Conservation (phyloP, 1,284 basidiomycete genomes). For the Neonothopanus nambi region DNA sequence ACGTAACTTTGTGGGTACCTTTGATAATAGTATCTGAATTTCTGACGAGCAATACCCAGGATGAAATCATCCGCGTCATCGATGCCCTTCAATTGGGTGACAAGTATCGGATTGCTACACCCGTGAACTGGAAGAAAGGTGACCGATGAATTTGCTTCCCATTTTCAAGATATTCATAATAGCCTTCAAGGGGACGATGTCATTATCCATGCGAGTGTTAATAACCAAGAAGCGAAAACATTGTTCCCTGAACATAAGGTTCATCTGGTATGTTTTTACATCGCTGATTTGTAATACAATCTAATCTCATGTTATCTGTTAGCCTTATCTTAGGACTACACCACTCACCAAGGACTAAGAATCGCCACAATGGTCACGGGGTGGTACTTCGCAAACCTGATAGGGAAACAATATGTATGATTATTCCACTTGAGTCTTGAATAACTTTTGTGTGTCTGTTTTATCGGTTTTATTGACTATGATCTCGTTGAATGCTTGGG, state of each 20-base stretch:
- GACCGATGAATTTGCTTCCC: conserved; percentile 54
- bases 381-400: no score
- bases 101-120: conserved; percentile 82
- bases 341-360: conserved; percentile 37
- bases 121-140: conserved; percentile 94
- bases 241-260: conserved; percentile 77
- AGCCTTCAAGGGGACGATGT: conserved; percentile 79
- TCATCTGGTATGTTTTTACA: conserved; percentile 28
- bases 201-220: conserved; percentile 91
- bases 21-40: background rate
- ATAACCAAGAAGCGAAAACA: conserved; percentile 85
- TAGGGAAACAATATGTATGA: no score
- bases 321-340: conserved; percentile 80
- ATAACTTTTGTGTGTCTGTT: no score
- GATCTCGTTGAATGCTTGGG: no score
- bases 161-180: conserved; percentile 90
- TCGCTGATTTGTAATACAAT: conserved; percentile 3
- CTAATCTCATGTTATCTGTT: conserved; percentile 11
- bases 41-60: conserved; percentile 16
- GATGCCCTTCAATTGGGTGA: conserved; percentile 89
- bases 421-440: no score
- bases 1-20: conserved; percentile 57
- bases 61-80: conserved; percentile 29
- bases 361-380: no score
- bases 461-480: no score